These are phyloP conservation scores for Candida ortonii DNA, from an alignment of 805 yeast genomes.

Conservation along the genomic window DNA sequence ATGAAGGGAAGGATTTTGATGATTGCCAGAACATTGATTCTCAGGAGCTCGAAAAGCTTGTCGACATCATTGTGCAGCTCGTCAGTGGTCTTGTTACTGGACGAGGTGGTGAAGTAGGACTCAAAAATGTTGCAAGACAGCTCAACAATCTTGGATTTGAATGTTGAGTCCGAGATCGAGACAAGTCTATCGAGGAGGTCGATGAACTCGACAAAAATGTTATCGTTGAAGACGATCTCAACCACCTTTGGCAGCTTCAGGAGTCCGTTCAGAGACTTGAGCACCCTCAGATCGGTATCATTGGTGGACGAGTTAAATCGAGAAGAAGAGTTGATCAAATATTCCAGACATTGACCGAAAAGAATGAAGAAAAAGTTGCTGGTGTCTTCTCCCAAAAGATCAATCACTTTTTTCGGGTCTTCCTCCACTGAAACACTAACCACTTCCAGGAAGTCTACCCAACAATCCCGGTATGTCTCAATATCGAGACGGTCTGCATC, in stretches of 20 bases:
- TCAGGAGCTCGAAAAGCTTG: slow-evolving; percentile 74
- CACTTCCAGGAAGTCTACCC: slow-evolving; percentile 79
- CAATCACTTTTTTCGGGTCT: slow-evolving; percentile 42
- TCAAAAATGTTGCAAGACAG: slow-evolving; percentile 38
- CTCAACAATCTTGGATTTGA: slow-evolving; percentile 48
- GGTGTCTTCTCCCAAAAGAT: slow-evolving; percentile 54
- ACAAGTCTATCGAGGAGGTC: slow-evolving; percentile 73
- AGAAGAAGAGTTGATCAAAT: slow-evolving; percentile 47
- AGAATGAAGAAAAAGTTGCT: slow-evolving; percentile 71
- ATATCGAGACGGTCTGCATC: slow-evolving; percentile 46
- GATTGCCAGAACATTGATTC: slow-evolving; percentile 65
- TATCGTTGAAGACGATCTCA: slow-evolving; percentile 59
- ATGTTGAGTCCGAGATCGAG: slow-evolving; percentile 30
- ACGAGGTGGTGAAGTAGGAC: slow-evolving; percentile 45
- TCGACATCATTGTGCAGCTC: slow-evolving; percentile 59
- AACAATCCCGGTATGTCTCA: slow-evolving; percentile 51
- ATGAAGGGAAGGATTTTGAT: slow-evolving; percentile 59
- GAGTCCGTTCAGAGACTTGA: slow-evolving; percentile 53
- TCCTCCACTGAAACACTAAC: slow-evolving; percentile 61
- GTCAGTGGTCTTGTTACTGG: slow-evolving; percentile 31
- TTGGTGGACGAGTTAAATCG: slow-evolving; percentile 15
- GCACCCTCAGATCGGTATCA: slow-evolving; percentile 33
- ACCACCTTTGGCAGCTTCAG: slow-evolving; percentile 56
- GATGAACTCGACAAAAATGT: slow-evolving; percentile 69
- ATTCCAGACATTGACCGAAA: slow-evolving; percentile 81